phyloP scores from a whole-genome alignment of 2,329 filamentous ascomycete genomes.

The Knufia fluminis region DNA sequence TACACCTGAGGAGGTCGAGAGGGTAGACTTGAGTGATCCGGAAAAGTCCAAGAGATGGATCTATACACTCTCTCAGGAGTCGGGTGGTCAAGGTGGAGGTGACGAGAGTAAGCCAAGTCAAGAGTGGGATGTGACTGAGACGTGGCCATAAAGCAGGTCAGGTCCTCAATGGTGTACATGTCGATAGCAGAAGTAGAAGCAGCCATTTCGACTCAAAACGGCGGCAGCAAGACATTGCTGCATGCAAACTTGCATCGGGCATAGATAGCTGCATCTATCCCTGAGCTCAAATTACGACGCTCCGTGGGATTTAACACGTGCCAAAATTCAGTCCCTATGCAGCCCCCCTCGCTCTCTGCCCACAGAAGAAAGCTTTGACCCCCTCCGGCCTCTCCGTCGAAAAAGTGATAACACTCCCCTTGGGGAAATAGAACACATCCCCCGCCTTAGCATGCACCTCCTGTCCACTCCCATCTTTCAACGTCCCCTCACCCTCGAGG shows the following conservation, averaged over 20 bases:
- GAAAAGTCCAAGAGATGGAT: slow-evolving; percentile 54
- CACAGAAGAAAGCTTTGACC: slow-evolving; percentile 49
- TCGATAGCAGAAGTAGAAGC: no score
- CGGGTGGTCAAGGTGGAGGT: slow-evolving; percentile 30
- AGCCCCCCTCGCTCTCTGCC: slow-evolving; percentile 25
- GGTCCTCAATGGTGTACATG: no score
- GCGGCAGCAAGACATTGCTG: no score
- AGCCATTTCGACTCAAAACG: no score
- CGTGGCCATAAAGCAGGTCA: slow-evolving; percentile 46
- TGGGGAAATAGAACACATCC: slow-evolving; percentile 62
- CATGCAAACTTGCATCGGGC: no score
- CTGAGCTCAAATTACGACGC: no score
- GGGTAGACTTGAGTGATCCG: slow-evolving; percentile 60
- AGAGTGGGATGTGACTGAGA: slow-evolving; percentile 59
- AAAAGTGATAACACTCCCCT: slow-evolving; percentile 58
- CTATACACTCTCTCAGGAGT: slow-evolving; percentile 51
- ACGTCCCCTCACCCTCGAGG: slow-evolving; percentile 57
- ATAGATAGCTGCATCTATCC: no score
- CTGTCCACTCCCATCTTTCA: slow-evolving; percentile 53
- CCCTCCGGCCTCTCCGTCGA: slow-evolving; percentile 51
- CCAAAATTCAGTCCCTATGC: slow-evolving; percentile 19
- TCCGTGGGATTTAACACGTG: no score
- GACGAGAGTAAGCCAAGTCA: slow-evolving; percentile 25
- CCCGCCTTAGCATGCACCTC: slow-evolving; percentile 42
- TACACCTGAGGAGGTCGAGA: slow-evolving; percentile 67